Base-by-base conservation (phyloP, 1,284 basidiomycete genomes). In the Anthracocystis walkeri region DNA sequence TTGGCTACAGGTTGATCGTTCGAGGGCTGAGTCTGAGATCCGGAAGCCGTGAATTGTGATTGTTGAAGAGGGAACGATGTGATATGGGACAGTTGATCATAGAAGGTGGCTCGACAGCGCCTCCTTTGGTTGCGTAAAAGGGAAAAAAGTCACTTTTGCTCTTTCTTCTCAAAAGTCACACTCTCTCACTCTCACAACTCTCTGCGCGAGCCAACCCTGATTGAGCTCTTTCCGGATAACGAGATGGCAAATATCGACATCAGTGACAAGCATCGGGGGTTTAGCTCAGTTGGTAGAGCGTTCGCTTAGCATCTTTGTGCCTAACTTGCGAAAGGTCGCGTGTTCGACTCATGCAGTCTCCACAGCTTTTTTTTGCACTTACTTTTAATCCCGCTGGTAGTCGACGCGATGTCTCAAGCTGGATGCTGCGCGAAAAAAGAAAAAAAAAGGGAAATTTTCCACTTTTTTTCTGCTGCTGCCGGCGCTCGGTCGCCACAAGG, bases 271-370 rank as follows among this genome's bases (percentile, higher is more conserved):
- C 18, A 20, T 20, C 20, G 72, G 73, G 73, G 73, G 58, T 70
- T 75, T 75, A 75, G 73, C 73, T 75, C 73, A 75, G 73, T 75
- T 70, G 73, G 73, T 75, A 75, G 73, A 75, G 73, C 73, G 67
- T 71, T 75, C 73, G 73, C 73, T 71, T 75, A 70, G 72, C 72
- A 75, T 61, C 38, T 35, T 62, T 11, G n/a, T 57, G 63, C 38
- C 66, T 69, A 69, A 69, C 1, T 33, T 75, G 73, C 67, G 73
- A 75, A 75, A 70, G 66, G 73, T 71, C 73, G 73, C 73, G 73
- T 75, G 73, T 75, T 75, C 73, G 73, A 75, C 66, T 75, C 73
- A 75, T 75, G 73, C 73, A 75, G 73, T 75, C 73, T 75, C 73
- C 73, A 75, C 7, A 23, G 8, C 25, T 49, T 27, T 44, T 25